These are phyloP conservation scores for Diaporthe humulicola DNA, from an alignment of 2,329 filamentous ascomycete species.

Conservation along the genomic window DNA sequence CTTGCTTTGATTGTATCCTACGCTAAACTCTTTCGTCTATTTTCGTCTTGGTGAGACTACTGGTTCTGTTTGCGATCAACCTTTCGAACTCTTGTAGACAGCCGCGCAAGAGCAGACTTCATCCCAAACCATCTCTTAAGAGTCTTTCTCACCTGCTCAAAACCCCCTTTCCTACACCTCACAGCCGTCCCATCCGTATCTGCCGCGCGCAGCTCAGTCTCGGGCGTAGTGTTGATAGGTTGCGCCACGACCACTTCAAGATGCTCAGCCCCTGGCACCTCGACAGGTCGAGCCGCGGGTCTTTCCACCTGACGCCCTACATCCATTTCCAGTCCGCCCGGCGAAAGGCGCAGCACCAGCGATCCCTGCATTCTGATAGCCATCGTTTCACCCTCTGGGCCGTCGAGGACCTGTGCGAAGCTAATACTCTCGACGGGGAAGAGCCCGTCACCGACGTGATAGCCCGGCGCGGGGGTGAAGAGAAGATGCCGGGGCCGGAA, in stretches of 20 bases:
- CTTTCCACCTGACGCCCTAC: not conserved
- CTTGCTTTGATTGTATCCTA: too few relatives aligned
- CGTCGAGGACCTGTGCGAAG: not conserved
- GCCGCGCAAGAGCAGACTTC: not conserved
- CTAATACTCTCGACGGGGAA: not conserved
- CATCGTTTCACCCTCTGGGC: too few relatives aligned
- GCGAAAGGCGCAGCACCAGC: not conserved
- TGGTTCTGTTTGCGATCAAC: not conserved
- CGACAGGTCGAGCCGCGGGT: not conserved
- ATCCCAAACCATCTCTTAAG: not conserved
- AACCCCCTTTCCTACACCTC: not conserved
- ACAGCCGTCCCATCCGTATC: too few relatives aligned
- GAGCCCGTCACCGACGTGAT: not conserved
- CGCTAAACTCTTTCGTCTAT: too few relatives aligned
- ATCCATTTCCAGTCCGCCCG: not conserved
- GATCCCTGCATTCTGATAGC: not conserved
- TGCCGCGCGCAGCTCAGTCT: too few relatives aligned
- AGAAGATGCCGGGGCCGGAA: not conserved
- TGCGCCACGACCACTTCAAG: too few relatives aligned
- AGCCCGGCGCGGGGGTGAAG: not conserved
- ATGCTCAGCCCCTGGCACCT: not conserved
- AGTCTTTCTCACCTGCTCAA: not conserved
- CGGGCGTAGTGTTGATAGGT: too few relatives aligned
- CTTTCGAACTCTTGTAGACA: not conserved
- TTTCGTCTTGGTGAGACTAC: not conserved